Evolutionary conservation across 306 rosid species (phyloP).

Genomic region (Inga oerstediana): DNA sequence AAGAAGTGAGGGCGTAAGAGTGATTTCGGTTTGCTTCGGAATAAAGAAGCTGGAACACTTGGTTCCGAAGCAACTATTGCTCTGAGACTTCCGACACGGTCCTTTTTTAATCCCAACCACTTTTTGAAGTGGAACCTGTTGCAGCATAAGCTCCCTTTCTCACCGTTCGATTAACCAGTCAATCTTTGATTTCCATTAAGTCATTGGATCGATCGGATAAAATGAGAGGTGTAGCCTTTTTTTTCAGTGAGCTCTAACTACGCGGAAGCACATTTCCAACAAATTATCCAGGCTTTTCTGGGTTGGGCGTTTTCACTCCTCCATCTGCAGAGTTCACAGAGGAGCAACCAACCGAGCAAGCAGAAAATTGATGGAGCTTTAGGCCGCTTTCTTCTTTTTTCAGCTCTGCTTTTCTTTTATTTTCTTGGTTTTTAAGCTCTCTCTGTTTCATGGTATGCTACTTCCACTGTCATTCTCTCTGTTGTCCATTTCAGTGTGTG

Average conservation of each 20-base stretch:
- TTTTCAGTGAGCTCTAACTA: not conserved
- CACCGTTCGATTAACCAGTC: conserved; percentile 26
- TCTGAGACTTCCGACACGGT: conserved; percentile 50
- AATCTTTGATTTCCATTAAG: not conserved
- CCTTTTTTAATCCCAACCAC: conserved; percentile 30
- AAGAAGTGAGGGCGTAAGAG: not conserved
- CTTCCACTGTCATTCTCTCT: conserved; percentile 16
- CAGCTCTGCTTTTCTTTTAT: not conserved
- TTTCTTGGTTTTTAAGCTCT: conserved; percentile 38
- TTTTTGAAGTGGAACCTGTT: not conserved
- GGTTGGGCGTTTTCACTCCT: conserved; percentile 25
- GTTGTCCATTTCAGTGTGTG: conserved; percentile 26
- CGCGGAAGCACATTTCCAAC: conserved; percentile 4
- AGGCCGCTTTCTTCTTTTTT: conserved; percentile 39
- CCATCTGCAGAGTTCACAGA: conserved; percentile 36
- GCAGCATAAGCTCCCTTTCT: not conserved
- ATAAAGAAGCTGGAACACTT: conserved; percentile 65
- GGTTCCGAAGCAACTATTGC: conserved; percentile 66
- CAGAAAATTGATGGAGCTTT: conserved; percentile 53
- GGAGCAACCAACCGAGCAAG: conserved; percentile 40
- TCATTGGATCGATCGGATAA: not conserved
- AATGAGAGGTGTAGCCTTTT: not conserved
- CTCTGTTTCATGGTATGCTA: conserved; percentile 53
- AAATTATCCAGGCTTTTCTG: conserved; percentile 41
- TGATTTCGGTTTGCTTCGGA: conserved; percentile 48